Evolutionary conservation across 805 yeast species (phyloP).

Genomic region (Starmerella floris): DNA sequence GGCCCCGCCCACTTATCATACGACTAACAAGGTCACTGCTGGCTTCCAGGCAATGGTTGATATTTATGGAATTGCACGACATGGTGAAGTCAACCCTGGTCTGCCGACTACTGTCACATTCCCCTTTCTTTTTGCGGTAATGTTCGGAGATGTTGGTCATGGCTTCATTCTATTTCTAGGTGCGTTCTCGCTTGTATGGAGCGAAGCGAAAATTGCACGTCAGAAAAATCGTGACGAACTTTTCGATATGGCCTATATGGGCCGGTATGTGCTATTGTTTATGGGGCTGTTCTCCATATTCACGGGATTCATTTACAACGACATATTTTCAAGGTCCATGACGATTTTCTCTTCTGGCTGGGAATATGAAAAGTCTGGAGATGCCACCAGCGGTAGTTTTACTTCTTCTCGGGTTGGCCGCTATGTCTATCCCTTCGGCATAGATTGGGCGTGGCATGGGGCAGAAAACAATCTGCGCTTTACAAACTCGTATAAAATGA

Average conservation of each 20-base stretch:
- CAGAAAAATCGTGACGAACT: conserved; percentile 58
- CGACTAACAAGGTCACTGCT: conserved; percentile 78
- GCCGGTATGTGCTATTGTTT: conserved; percentile 75
- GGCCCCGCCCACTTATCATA: conserved; percentile 88
- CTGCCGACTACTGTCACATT: conserved; percentile 87
- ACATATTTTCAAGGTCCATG: conserved; percentile 83
- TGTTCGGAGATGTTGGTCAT: conserved; percentile 98
- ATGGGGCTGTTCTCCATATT: conserved; percentile 97
- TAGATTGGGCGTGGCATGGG: conserved; percentile 96
- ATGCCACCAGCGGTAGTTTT: conserved; percentile 27
- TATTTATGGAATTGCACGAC: conserved; percentile 86
- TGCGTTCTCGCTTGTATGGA: conserved; percentile 53
- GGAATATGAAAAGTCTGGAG: conserved; percentile 47
- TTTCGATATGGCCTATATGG: conserved; percentile 88
- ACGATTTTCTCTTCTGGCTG: conserved; percentile 78
- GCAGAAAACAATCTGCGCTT: conserved; percentile 81
- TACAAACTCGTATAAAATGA: conserved; percentile 94
- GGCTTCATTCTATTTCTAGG: conserved; percentile 70
- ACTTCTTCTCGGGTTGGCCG: conserved; percentile 9
- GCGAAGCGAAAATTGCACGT: conserved; percentile 52
- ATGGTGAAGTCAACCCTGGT: conserved; percentile 93
- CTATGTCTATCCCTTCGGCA: conserved; percentile 69
- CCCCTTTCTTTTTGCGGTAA: conserved; percentile 96
- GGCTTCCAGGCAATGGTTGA: conserved; percentile 91
- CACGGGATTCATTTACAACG: conserved; percentile 89